Evolutionary conservation across 805 yeast species (phyloP), one percentile per base, ranked within the genome.

Genomic region (Alloascoidea hylecoeti): DNA sequence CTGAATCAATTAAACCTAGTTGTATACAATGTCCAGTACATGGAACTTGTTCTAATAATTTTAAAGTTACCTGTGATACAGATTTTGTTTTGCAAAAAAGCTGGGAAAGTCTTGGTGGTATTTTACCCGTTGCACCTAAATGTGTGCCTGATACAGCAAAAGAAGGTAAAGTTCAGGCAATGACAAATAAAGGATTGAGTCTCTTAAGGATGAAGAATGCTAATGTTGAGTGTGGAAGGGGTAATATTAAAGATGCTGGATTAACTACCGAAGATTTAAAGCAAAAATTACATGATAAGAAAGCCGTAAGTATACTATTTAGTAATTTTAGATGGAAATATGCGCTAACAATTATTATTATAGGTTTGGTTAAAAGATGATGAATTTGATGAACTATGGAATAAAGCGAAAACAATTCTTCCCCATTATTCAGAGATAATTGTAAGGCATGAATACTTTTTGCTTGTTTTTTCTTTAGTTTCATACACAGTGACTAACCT

Each of bases 21-120:
- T 89, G 98, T 58, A 58, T 70, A 3, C 70, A 70, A 17, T 89
- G 97, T 52, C 96, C 97, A 2, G 69, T 65, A 3, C 77, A 88
- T 57, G 92, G 88, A 0, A 62, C 71, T 30, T 89, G 97, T 57
- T 73, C 66, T 44, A 71, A 74, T 16, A 52, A 65, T 35, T 61
- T 80, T 47, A 61, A 66, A 38, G 49, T 82, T 5, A 74, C 68
- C 40, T 89, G 98, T 56, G 75, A 72, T 46, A 76, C 75, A 35
- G 94, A 78, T 40, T 81, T 63, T 50, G 53, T 70, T 35, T 64
- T 61, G 27, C 49, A 50, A 32, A 61, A 67, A 38, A 77, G 78
- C 13, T 68, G 76, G 68, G 63, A 70, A 44, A 58, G 71, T 32
- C 51, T 73, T 19, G 63, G 67, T 41, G 78, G 82, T 3, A 40